A percentile compares a stretch with the other conserved stretches of the same genome.
Conservation (phyloP, 2,329 filamentous ascomycete species). For the Samsoniella hepiali region DNA sequence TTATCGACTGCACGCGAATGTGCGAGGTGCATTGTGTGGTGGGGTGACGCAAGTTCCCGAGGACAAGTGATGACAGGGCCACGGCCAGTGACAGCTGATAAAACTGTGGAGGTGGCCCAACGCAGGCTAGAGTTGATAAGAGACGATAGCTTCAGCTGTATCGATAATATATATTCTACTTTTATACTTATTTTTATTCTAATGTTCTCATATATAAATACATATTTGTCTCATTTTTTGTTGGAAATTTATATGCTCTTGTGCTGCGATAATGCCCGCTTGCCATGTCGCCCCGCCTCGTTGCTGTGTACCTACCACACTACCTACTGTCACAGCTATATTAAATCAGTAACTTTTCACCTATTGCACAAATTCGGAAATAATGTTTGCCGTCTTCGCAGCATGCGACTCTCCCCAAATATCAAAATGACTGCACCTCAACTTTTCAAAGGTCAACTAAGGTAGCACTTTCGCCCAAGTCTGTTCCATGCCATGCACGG, state of each 20-base stretch:
- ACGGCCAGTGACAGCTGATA: background rate
- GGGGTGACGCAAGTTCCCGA: background rate
- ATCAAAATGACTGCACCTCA: background rate
- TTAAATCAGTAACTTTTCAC: too few species aligned
- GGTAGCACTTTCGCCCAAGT: background rate
- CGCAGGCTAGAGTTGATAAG: too few species aligned
- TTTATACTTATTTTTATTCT: too few species aligned
- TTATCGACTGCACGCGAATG: background rate
- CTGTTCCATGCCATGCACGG: background rate
- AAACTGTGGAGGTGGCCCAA: background rate
- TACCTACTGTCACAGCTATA: too few species aligned
- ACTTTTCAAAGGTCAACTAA: background rate
- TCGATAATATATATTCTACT: too few species aligned
- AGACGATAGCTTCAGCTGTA: too few species aligned
- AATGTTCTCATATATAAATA: too few species aligned
- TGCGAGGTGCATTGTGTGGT: background rate
- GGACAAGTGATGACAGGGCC: background rate
- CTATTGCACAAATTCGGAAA: background rate
- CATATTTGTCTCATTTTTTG: too few species aligned
- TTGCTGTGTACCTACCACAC: too few species aligned
- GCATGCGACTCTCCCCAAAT: background rate
- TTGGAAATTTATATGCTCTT: too few species aligned
- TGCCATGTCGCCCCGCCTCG: too few species aligned
- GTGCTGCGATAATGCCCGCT: too few species aligned
- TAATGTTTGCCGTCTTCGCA: background rate